Conservation (phyloP, 495 filamentous ascomycete species). For the Penicillium daleae region DNA sequence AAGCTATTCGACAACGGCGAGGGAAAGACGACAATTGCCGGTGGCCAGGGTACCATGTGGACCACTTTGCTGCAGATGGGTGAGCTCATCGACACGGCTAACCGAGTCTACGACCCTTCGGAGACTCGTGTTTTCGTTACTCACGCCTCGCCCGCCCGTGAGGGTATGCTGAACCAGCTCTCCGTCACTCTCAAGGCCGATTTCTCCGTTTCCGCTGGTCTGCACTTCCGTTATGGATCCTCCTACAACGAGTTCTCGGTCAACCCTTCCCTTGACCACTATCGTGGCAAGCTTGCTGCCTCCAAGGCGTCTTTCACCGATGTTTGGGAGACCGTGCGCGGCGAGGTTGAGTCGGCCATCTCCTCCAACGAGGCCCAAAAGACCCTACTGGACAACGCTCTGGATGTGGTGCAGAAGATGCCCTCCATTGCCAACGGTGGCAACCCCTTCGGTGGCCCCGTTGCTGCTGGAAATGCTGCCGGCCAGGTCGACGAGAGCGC, state of each 20-base stretch:
- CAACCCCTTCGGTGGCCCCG: slow-evolving; percentile 91
- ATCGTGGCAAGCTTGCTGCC: slow-evolving; percentile 98
- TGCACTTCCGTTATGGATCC: slow-evolving; percentile 98
- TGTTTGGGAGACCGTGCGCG: slow-evolving; percentile 98
- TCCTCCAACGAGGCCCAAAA: slow-evolving; percentile 91
- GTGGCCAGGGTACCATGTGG: slow-evolving; percentile 99
- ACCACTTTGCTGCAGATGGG: slow-evolving; percentile 98
- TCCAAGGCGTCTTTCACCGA: slow-evolving; percentile 99
- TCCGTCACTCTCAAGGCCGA: slow-evolving; percentile 98
- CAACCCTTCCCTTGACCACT: slow-evolving; percentile 97
- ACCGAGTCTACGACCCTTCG: slow-evolving; percentile 96
- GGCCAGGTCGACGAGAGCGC: slow-evolving; percentile 97
- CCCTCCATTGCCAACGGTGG: slow-evolving; percentile 90
- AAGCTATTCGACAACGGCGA: slow-evolving; percentile 99
- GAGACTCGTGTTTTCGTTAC: slow-evolving; percentile 99
- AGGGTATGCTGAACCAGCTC: slow-evolving; percentile 96
- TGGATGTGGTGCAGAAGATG: slow-evolving; percentile 95
- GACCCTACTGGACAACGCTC: slow-evolving; percentile 83
- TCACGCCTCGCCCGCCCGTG: slow-evolving; percentile 94
- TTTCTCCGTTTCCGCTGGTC: slow-evolving; percentile 95
- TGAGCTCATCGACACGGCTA: slow-evolving; percentile 96
- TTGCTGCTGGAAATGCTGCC: slow-evolving; percentile 68
- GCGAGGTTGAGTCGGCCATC: slow-evolving; percentile 92
- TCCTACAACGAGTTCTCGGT: slow-evolving; percentile 99
- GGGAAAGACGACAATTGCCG: slow-evolving; percentile 95